phyloP scores from a whole-genome alignment of 1,284 basidiomycete species.

The Coniferiporia weirii region DNA sequence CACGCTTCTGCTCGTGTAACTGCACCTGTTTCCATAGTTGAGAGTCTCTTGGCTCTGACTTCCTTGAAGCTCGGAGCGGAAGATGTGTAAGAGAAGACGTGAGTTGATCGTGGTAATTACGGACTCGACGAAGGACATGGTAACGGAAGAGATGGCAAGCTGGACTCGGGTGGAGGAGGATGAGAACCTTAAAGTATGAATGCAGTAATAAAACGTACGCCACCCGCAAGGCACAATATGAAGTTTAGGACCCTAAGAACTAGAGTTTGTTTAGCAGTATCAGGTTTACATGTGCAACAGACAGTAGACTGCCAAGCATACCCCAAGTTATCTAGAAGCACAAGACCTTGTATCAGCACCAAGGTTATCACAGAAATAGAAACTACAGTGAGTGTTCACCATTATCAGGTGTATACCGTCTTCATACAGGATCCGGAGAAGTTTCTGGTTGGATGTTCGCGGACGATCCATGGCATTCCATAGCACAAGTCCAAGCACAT shows the following conservation, averaged over 20 bases:
- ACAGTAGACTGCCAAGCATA: neutral
- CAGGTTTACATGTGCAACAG: neutral
- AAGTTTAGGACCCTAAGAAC: neutral
- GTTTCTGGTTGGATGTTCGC: neutral
- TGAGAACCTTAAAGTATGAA: neutral
- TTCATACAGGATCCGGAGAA: neutral
- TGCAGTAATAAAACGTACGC: neutral
- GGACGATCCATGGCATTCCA: constrained; percentile 5
- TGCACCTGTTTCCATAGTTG: too few species aligned
- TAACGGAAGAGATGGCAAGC: neutral
- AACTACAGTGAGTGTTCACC: neutral
- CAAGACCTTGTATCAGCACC: neutral
- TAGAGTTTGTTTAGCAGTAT: neutral
- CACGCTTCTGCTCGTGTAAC: too few species aligned
- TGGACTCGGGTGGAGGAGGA: neutral
- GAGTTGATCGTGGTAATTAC: constrained; percentile 2
- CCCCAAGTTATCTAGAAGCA: neutral
- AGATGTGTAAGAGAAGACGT: neutral
- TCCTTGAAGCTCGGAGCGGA: neutral
- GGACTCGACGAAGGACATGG: neutral
- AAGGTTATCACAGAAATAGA: neutral
- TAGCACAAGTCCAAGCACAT: neutral
- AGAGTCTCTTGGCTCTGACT: too few species aligned
- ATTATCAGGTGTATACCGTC: neutral
- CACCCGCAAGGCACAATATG: neutral